Conservation (phyloP, 768 basidiomycete genomes). For the Candolleomyces aberdarensis region DNA sequence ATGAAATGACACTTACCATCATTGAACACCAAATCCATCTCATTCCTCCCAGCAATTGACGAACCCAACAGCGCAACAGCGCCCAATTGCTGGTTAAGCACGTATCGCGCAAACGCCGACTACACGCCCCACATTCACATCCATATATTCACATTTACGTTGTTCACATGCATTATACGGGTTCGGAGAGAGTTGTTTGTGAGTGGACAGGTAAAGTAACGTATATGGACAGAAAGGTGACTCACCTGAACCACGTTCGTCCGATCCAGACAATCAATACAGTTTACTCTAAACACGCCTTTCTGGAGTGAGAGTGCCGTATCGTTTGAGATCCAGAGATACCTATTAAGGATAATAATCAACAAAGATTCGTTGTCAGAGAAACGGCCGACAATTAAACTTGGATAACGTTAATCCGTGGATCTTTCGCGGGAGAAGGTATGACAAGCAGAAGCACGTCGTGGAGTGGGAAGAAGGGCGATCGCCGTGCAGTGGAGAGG, state of each 20-base stretch:
- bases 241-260: constrained; percentile 91
- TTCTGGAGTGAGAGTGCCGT: constrained; percentile 75
- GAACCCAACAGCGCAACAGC: constrained; percentile 66
- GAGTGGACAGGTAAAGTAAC: too few species aligned
- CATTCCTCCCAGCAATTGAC: constrained; percentile 47
- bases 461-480: background rate
- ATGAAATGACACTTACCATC: constrained; percentile 46
- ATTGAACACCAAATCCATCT: constrained; percentile 75
- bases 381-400: too few species aligned
- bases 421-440: background rate
- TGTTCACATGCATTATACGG: background rate
- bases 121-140: constrained; percentile 26
- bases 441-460: background rate
- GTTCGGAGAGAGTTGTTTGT: too few species aligned
- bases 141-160: background rate
- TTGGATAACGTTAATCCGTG: background rate
- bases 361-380: too few species aligned
- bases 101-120: constrained; percentile 89
- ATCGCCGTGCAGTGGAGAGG: constrained; percentile 2
- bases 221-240: background rate
- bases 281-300: constrained; percentile 88
- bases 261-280: constrained; percentile 93
- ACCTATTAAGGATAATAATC: constrained; percentile 37
- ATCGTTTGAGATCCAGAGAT: constrained; percentile 77
- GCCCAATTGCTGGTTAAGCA: constrained; percentile 72